These are phyloP conservation scores for Acacia pycnantha DNA, from an alignment of 331 rosid genomes.

Conservation along the genomic window DNA sequence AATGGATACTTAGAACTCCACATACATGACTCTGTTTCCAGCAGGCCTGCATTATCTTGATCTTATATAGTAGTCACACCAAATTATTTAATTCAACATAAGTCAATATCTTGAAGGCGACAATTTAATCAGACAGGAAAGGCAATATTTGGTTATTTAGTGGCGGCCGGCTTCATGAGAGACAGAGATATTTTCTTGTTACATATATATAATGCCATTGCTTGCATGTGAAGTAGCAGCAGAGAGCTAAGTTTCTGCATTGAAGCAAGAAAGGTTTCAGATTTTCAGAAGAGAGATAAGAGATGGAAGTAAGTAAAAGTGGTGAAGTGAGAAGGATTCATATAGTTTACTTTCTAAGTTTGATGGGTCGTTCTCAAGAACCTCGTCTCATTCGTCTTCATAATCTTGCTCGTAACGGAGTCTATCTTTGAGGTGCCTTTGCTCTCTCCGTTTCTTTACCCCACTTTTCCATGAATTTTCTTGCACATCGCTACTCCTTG, in stretches of 20 bases:
- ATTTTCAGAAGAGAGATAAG: constrained; percentile 9
- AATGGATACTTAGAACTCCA: neutral
- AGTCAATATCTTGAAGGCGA: neutral
- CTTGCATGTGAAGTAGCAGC: neutral
- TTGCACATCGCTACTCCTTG: neutral
- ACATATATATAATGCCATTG: neutral
- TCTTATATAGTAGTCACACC: neutral
- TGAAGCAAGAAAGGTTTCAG: constrained; percentile 38
- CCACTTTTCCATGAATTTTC: neutral
- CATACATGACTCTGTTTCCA: constrained; percentile 19
- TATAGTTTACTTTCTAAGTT: constrained; percentile 66
- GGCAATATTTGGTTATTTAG: constrained; percentile 22
- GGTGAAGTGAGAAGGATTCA: constrained; percentile 72
- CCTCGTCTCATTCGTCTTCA: constrained; percentile 82
- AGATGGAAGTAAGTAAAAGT: constrained; percentile 56
- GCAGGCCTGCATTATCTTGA: constrained; percentile 42
- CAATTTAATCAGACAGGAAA: constrained; percentile 16
- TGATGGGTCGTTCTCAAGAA: constrained; percentile 54
- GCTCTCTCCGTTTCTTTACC: neutral
- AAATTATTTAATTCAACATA: neutral
- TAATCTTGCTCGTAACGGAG: constrained; percentile 60
- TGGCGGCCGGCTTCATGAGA: constrained; percentile 65
- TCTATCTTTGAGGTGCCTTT: constrained; percentile 66
- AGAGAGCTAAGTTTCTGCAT: too few relatives aligned
- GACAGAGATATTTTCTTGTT: constrained; percentile 49